A percentile compares a stretch with the other conserved stretches of the same genome.
phyloP scores from a whole-genome alignment of 1,139 yeast species.

The Hyphopichia khmerensis region DNA sequence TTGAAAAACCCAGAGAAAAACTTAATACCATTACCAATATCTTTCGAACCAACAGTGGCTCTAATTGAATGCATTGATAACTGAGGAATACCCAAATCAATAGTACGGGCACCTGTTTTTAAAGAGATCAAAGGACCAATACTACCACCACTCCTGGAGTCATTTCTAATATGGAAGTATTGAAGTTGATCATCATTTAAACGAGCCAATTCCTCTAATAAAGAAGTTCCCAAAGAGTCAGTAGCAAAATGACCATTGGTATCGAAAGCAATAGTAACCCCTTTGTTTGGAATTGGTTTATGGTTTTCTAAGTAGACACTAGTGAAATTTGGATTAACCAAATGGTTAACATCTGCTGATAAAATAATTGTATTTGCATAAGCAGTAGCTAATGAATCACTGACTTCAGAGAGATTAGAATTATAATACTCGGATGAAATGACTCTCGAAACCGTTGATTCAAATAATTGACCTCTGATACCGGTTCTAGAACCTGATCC shows the following conservation, averaged over 20 bases:
- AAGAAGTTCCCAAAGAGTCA: conserved; percentile 66
- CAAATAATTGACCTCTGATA: conserved; percentile 46
- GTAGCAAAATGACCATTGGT: conserved; percentile 82
- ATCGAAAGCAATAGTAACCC: conserved; percentile 68
- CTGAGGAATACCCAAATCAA: conserved; percentile 78
- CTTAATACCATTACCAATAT: conserved; percentile 63
- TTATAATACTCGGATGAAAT: conserved; percentile 21
- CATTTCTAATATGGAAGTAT: conserved; percentile 70
- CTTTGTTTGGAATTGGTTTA: conserved; percentile 76
- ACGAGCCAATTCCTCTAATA: conserved; percentile 64
- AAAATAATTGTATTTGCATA: conserved; percentile 58
- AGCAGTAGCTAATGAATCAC: conserved; percentile 24
- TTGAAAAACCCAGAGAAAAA: conserved; percentile 64
- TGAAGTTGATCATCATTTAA: conserved; percentile 63
- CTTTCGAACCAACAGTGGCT: conserved; percentile 71
- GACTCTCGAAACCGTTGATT: conserved; percentile 35
- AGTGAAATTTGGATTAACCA: conserved; percentile 62
- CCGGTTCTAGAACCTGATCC: conserved; percentile 62
- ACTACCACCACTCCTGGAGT: conserved; percentile 74
- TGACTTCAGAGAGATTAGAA: conserved; percentile 16
- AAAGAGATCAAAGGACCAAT: conserved; percentile 72
- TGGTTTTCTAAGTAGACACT: conserved; percentile 67
- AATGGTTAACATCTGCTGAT: conserved; percentile 69
- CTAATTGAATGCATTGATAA: conserved; percentile 81
- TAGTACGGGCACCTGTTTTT: conserved; percentile 70